Evolutionary conservation across 768 basidiomycete genomes (phyloP).

Genomic region (Lactifluus pinguis): DNA sequence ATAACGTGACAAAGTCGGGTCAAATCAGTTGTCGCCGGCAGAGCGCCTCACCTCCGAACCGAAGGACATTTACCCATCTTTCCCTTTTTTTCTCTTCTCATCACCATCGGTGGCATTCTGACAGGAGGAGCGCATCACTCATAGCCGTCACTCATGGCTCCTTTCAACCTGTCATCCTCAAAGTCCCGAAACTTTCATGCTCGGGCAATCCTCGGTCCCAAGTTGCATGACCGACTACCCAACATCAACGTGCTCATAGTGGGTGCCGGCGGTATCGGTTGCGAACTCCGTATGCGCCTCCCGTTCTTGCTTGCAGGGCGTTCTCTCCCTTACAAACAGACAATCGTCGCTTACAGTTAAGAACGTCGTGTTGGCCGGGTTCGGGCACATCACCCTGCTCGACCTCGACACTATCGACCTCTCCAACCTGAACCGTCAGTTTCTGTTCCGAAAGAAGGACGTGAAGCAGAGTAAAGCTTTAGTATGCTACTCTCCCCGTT

Average conservation of each 20-base stretch:
- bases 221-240: constrained; percentile 51
- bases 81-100: not conserved
- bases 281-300: constrained; percentile 63
- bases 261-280: constrained; percentile 95
- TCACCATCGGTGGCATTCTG: not conserved
- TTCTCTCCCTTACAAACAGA: not conserved
- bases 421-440: constrained; percentile 94
- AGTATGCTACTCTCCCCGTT: constrained; percentile 35
- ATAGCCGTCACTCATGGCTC: constrained; percentile 1
- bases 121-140: not conserved
- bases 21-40: not conserved
- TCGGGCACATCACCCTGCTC: constrained; percentile 84
- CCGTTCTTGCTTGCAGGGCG: not conserved
- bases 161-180: not conserved
- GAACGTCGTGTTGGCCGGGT: constrained; percentile 88
- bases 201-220: constrained; percentile 69
- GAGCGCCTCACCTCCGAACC: not conserved
- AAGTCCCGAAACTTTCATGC: constrained; percentile 39
- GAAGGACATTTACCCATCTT: not conserved
- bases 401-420: constrained; percentile 98
- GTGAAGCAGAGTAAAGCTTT: constrained; percentile 94
- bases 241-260: constrained; percentile 75
- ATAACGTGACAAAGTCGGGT: constrained; percentile 2
- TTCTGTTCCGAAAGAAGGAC: constrained; percentile 94
- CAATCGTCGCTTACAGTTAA: constrained; percentile 52